Evolutionary conservation across 148 eudicot genomes (phyloP), one percentile per base, ranked within the genome.

Genomic region (Nepenthes gracilis): DNA sequence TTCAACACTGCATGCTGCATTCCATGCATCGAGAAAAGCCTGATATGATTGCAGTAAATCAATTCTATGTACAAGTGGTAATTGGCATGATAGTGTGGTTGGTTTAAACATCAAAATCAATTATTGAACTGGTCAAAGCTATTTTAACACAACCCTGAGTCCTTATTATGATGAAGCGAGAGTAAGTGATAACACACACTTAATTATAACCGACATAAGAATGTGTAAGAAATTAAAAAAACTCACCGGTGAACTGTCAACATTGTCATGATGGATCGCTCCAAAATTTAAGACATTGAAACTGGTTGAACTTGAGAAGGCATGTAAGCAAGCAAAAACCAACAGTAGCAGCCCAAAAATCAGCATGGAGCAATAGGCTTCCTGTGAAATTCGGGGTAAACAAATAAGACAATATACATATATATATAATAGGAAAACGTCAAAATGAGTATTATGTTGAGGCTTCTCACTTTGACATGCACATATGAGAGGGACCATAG

Each of bases 11-110:
- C 90, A 84, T 49, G 82, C 75, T 33, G 50, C 67, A 50, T 59
- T 57, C 90, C 90, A 84, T 10, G 86, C 80, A 12, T 75, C 64
- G 64, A 76, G 56, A 72, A 84, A 79, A 71, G 90, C 83, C 90
- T 84, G 59, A 43, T 4, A 37, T 35, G 58, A 8, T 49, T 11
- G 15, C 32, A 58, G 15, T 14, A 35, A 38, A 38, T 23, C 2
- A 38, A 35, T 2, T 55, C 11, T 43, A 9, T 2, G 14, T 3
- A 38, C 33, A 35, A 58, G 7, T 4, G n/a, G 10, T 12, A 15
- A 54, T 50, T 11, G 13, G 11, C 54, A 12, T 50, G 54, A 11
- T 12, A 11, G 13, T 2, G 54, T 50, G 3, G 54, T 14, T 40
- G 45, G 8, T 40, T 40, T 40, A 40, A 40, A 40, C 55, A 12